Evolutionary conservation across 495 filamentous ascomycete species (phyloP), one percentile per base, ranked within the genome.

Genomic region (Cercophora sp.): DNA sequence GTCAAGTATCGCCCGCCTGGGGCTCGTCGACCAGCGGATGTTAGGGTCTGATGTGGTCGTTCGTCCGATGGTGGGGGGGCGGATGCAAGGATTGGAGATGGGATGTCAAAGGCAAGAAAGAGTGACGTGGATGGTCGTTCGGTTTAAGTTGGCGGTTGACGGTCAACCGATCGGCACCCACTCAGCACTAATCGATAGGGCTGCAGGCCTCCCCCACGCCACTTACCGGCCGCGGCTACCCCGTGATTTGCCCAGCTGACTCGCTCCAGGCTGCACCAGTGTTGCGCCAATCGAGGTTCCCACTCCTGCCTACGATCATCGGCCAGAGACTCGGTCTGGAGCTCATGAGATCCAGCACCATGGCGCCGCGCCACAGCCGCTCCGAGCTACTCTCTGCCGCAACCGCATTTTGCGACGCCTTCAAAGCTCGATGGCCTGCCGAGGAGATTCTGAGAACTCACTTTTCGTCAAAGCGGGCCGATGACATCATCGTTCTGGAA

Each of bases 351-450:
- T n/a, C n/a, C n/a, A n/a, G n/a, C 20, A 46, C 23, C 16, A 54
- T 6, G 4, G 6, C 29, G 4, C 20, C 15, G 19, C 44, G 2
- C 4, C 37, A 32, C 5, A n/a, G 24, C 1, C 70, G 74, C 36
- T 24, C 58, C 19, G 43, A 62, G 19, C 70, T 84, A 54, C 70
- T 77, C 34, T 27, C 42, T 4, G 65, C 79, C 41, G 69, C 76
- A 11, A 57, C 57, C 5, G 19, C 69, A 36, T 78, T 84, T 62
- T 76, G 74, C 58, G n/a, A 48, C 3, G 64, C 71, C 59, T 76
- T 85, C 49, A 64, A 74, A 36, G 52, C 62, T 49, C 55, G 65
- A 32, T 53, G 60, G 1, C 27, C 66, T 2, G 53, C 63, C 8
- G 46, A 56, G 36, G 55, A 59, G n/a, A 65, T 83, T 45, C 67